Percentiles rank a stretch among this genome's conserved stretches.
phyloP scores from a whole-genome alignment of 2,329 filamentous ascomycete genomes.

The Stemphylium lycopersici region DNA sequence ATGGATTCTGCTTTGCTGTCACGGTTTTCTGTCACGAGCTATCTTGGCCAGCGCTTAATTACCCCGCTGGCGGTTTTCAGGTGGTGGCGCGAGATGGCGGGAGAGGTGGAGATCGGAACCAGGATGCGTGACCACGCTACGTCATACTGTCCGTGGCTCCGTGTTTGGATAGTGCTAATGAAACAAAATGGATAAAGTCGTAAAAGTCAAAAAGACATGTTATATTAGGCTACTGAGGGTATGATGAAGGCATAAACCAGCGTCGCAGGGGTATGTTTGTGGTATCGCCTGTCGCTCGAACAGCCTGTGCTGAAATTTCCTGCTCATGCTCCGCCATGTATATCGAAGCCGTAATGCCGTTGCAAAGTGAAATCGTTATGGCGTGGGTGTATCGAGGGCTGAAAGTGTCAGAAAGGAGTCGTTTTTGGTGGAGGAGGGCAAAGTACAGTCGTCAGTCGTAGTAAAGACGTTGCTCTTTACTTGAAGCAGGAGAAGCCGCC shows the following conservation, averaged over 20 bases:
- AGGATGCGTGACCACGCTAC: slow-evolving; percentile 13
- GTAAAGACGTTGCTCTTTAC: slow-evolving; percentile 41
- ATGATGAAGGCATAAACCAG: slow-evolving; percentile 3
- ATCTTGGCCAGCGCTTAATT: slow-evolving; percentile 2
- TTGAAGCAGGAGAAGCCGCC: slow-evolving; percentile 62
- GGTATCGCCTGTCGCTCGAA: neutral
- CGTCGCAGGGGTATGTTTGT: neutral
- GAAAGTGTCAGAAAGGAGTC: neutral
- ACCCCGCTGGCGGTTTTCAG: slow-evolving; percentile 21
- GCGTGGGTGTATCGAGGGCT: neutral
- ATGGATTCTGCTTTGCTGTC: slow-evolving; percentile 16
- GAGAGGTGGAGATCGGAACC: slow-evolving; percentile 17
- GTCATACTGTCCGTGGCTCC: slow-evolving; percentile 9
- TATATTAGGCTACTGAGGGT: slow-evolving; percentile 19
- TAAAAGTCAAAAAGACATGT: neutral
- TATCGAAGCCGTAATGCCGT: slow-evolving; percentile 20
- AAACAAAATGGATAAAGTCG: neutral
- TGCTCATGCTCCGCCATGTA: neutral
- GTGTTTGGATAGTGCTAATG: neutral
- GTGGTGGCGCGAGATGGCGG: slow-evolving; percentile 15
- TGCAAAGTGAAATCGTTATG: slow-evolving; percentile 10
- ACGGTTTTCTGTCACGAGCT: neutral
- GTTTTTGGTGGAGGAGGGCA: accelerated
- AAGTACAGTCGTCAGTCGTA: slow-evolving; percentile 37
- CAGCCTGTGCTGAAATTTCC: neutral